Percentiles rank a stretch among this genome's conserved stretches.
These are phyloP conservation scores for Acanthamoeba culbertsoni DNA, from an alignment of 208 protist species.

Conservation along the genomic window DNA sequence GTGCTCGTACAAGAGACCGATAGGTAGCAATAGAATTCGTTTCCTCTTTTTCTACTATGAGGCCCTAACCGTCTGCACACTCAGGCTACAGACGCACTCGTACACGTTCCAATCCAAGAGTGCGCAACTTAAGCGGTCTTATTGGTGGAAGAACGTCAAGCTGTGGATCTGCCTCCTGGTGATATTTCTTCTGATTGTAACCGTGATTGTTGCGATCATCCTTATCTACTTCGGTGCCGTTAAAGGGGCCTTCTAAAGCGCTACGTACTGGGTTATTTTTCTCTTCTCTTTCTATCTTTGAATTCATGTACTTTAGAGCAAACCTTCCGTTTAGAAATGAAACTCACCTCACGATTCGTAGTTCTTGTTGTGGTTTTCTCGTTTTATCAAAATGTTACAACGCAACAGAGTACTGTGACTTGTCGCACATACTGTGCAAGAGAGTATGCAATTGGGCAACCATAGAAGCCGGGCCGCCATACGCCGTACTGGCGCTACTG, in stretches of 20 bases:
- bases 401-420: not conserved
- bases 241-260: not conserved
- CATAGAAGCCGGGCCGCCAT: no score
- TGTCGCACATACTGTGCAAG: not conserved
- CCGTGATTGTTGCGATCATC: slow-evolving; percentile 53
- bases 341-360: no score
- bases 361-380: no score
- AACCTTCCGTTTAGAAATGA: no score
- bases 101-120: slow-evolving; percentile 76
- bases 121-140: slow-evolving; percentile 72
- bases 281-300: no score
- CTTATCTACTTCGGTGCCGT: not conserved
- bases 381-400: no score
- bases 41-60: no score
- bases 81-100: slow-evolving; percentile 68
- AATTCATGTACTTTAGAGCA: no score
- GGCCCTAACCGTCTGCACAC: no score
- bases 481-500: not conserved
- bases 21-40: no score
- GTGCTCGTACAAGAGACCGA: slow-evolving; percentile 71
- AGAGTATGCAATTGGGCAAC: not conserved
- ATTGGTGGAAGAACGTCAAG: slow-evolving; percentile 85
- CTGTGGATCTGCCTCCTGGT: not conserved
- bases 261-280: no score
- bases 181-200: slow-evolving; percentile 61